Conservation (phyloP, 2,329 filamentous ascomycete species). For the Botryotinia globosa region DNA sequence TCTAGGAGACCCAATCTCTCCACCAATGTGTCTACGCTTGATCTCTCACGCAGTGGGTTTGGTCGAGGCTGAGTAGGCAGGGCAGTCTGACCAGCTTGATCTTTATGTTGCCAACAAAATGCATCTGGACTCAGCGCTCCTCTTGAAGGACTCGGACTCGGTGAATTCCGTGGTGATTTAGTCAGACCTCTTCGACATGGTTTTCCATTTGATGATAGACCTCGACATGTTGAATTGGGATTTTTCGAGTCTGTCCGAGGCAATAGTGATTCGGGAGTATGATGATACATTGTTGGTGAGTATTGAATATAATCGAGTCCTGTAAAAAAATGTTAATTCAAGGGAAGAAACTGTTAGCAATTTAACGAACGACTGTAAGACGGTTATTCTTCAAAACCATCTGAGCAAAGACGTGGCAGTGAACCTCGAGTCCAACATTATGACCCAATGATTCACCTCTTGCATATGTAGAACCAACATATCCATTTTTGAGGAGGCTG, state of each 20-base stretch:
- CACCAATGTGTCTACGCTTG: constrained; percentile 83
- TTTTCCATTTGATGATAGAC: constrained; percentile 77
- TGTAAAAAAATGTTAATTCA: constrained; percentile 5
- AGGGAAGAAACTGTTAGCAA: constrained; percentile 5
- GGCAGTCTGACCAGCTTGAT: constrained; percentile 56
- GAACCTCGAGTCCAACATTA: constrained; percentile 13
- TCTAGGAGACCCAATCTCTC: constrained; percentile 75
- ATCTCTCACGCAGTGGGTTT: constrained; percentile 48
- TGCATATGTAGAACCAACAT: background rate
- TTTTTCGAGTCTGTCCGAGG: constrained; percentile 81
- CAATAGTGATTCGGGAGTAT: constrained; percentile 79
- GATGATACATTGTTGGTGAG: constrained; percentile 52
- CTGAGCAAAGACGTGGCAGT: constrained; percentile 21
- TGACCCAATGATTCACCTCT: constrained; percentile 21
- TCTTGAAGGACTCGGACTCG: constrained; percentile 31
- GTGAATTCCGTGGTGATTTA: constrained; percentile 38
- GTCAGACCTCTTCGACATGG: constrained; percentile 75
- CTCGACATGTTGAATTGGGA: constrained; percentile 79
- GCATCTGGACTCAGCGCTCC: constrained; percentile 33
- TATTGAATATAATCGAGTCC: constrained; percentile 1
- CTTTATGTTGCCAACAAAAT: constrained; percentile 95
- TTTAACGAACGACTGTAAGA: constrained; percentile 10
- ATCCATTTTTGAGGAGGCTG: constrained; percentile 21
- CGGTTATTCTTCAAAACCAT: background rate
- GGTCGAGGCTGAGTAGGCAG: constrained; percentile 33